Percentiles rank a stretch among this genome's conserved stretches.
Conservation (phyloP, 768 basidiomycete species). For the Leccinum boreale region DNA sequence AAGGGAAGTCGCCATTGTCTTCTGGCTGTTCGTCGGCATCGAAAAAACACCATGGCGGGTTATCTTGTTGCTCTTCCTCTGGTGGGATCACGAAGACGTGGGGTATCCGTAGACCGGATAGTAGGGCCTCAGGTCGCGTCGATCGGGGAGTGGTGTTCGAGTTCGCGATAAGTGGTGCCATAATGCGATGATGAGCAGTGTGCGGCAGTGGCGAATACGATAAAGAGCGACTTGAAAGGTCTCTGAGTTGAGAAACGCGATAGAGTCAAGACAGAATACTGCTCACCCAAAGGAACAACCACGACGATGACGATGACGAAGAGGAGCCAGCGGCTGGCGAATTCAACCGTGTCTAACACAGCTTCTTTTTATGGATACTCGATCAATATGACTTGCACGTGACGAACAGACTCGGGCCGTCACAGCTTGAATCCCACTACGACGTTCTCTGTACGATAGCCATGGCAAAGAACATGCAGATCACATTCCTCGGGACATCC, state of each 20-base stretch:
- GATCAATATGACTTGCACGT: slow-evolving; percentile 14
- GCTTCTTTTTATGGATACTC: slow-evolving; percentile 21
- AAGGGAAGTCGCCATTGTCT: slow-evolving; percentile 12
- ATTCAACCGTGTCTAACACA: slow-evolving; percentile 17
- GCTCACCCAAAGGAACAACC: slow-evolving; percentile 16
- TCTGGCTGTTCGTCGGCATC: slow-evolving; percentile 41
- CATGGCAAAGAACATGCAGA: slow-evolving; percentile 44
- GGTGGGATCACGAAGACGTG: slow-evolving; percentile 57
- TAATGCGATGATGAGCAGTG: slow-evolving; percentile 1
- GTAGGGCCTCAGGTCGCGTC: slow-evolving; percentile 2
- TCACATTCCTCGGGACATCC: slow-evolving; percentile 75
- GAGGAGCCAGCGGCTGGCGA: slow-evolving; percentile 13
- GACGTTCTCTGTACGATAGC: background rate
- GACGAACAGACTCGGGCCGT: background rate
- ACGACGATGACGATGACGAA: background rate
- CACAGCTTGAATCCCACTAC: background rate
- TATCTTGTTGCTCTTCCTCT: slow-evolving; percentile 48
- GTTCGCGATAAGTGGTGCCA: slow-evolving; percentile 14
- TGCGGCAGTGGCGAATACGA: background rate
- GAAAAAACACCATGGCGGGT: slow-evolving; percentile 56
- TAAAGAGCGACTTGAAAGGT: slow-evolving; percentile 18
- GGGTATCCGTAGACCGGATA: slow-evolving; percentile 33
- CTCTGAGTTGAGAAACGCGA: background rate
- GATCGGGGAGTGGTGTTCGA: slow-evolving; percentile 15
- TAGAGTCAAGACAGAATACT: background rate